Evolutionary conservation across 257 asterid species (phyloP), one percentile per base, ranked within the genome.

Genomic region (Leptodermis oblonga): DNA sequence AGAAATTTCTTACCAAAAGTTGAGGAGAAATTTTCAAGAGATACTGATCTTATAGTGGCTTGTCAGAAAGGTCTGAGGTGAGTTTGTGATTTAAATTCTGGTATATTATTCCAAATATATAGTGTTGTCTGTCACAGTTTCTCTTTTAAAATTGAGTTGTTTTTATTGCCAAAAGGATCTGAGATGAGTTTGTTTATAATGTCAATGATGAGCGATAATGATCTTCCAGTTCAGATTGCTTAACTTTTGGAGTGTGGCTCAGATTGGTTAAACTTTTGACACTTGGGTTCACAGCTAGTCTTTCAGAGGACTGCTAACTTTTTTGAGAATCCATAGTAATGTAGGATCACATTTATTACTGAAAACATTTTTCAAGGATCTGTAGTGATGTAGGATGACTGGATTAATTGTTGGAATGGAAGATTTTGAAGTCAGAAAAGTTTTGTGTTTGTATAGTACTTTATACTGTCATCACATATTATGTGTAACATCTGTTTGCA

Each of bases 31-130:
- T 93, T 86, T 79, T 79, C 96, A 15, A 87, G 82, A 72, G 99
- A 90, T 75, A 76, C 87, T 12, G 96, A 90, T 81, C 89, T 93
- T 51, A 90, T 93, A 58, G 86, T 93, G 72, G 92, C 95, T 39
- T 93, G 99, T 81, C 99, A 93, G 82, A 93, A 93, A 82, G 99
- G 99, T 62, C 79, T 93, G 82, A 87, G 99, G 96, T 93, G 85
- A 81, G 58, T 78, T 76, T 76, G 70, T 70, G 69, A 79, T 71
- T 45, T 67, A 67, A 68, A 42, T 34, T 25, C 23, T 37, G 15
- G 18, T 28, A 15, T 28, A 28, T 20, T 58, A 56, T 48, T 59
- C 65, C 56, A 71, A 6, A 36, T 37, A 11, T 26, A 22, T 41
- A 11, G 41, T 43, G 23, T 65, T 46, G 5, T 71, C 58, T 17